Base-by-base conservation (phyloP, 129 eudicot species). In the Escallonia rubra region DNA sequence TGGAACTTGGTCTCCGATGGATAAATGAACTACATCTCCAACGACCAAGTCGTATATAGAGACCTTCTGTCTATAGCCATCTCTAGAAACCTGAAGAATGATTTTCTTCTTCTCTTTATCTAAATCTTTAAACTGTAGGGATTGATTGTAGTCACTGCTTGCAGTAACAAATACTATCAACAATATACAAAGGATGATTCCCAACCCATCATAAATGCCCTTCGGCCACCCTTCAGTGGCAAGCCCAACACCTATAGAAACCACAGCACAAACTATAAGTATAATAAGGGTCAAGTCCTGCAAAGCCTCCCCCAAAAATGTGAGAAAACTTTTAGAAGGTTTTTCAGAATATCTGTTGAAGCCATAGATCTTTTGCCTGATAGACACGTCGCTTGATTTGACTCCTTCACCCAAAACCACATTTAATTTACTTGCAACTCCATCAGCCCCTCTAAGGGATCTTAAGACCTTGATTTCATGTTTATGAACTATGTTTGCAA, bases 61-160 rank as follows among this genome's bases (percentile, higher is more conserved):
- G 8, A 89, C 72, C 81, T 93, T 93, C 59, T 86, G 90, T n/a
- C 95, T 82, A 59, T 8, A 14, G 8, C 87, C 95, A 68, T 93
- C 96, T 82, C 99, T 86, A 2, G 90, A 85, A 59, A 89, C 96
- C 40, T 93, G 96, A 65, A 84, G 64, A 11, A 59, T 72, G 7
- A 92, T 89, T 80, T 92, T 92, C 54, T 89, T 92, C 81, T 92
- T 92, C 75, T 92, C 98, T 73, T 82, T 92, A 63, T 92, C 96
- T 70, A 92, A 61, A 78, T 89, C 98, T 64, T 65, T 89, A 68
- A 92, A 92, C 60, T 92, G 98, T 61, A 92, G 69, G 4, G 96
- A 89, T 69, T 92, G 98, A 65, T 66, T 89, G 64, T 92, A 92
- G 80, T 92, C 98, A 70, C 96, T 92, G 5, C 82, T 70, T 3